phyloP scores from a whole-genome alignment of 441 rosid species.

The Adansonia rubrostipa region DNA sequence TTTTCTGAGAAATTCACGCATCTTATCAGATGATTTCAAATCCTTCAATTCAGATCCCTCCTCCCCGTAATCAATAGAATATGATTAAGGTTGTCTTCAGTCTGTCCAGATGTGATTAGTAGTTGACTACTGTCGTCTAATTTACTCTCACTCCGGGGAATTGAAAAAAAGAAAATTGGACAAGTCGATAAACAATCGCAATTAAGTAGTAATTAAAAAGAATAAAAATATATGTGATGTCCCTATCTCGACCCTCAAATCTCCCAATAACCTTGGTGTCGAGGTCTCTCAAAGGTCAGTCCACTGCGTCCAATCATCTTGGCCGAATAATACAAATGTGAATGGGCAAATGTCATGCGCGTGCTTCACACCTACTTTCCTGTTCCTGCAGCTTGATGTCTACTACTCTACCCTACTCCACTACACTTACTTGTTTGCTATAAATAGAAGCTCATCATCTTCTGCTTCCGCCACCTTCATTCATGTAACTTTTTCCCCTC shows the following conservation, averaged over 20 bases:
- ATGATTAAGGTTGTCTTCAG: neutral
- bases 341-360: constrained; percentile 21
- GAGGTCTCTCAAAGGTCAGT: constrained; percentile 9
- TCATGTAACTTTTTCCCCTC: neutral
- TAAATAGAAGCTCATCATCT: constrained; percentile 18
- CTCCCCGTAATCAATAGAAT: neutral
- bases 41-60: neutral
- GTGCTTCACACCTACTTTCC: neutral
- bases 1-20: constrained; percentile 2
- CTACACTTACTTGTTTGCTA: neutral
- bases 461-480: constrained; percentile 13
- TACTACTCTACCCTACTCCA: neutral
- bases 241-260: neutral
- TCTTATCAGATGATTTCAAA: neutral
- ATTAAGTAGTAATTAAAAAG: neutral
- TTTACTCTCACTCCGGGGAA: neutral
- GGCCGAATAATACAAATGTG: neutral
- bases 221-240: neutral
- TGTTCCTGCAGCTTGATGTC: neutral
- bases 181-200: neutral
- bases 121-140: neutral
- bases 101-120: too few species aligned
- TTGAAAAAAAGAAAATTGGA: neutral
- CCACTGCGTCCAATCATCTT: constrained; percentile 21
- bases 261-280: constrained; percentile 12